phyloP scores from a whole-genome alignment of 768 basidiomycete genomes.

The Leccinum obscurum region DNA sequence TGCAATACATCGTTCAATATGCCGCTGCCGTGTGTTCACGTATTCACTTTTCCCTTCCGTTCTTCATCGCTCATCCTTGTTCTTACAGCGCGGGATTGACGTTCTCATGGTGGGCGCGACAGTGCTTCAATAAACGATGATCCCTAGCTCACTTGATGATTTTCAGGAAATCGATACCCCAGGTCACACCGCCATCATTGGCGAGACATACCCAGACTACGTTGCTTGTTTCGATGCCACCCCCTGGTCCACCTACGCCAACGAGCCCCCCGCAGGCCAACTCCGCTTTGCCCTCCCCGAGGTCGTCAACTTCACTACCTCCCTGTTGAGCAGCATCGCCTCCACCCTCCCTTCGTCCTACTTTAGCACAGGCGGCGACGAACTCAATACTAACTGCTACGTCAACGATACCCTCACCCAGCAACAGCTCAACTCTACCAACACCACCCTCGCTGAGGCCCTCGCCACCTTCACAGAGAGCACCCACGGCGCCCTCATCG shows the following conservation, averaged over 20 bases:
- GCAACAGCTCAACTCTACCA: slow-evolving; percentile 47
- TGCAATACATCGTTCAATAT: slow-evolving; percentile 61
- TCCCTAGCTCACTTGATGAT: neutral
- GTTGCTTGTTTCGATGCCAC: slow-evolving; percentile 61
- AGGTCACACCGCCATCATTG: slow-evolving; percentile 74
- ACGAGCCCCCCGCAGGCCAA: slow-evolving; percentile 82
- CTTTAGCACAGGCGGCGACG: slow-evolving; percentile 83
- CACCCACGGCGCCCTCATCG: slow-evolving; percentile 56
- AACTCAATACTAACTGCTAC: slow-evolving; percentile 71
- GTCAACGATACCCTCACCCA: slow-evolving; percentile 59
- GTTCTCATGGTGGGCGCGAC: slow-evolving; percentile 48
- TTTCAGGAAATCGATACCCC: slow-evolving; percentile 80
- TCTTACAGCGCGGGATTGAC: slow-evolving; percentile 64
- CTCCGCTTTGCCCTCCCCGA: slow-evolving; percentile 66
- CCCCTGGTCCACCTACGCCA: slow-evolving; percentile 63
- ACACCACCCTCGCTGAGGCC: slow-evolving; percentile 61
- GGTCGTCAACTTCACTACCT: slow-evolving; percentile 58
- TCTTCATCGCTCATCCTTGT: slow-evolving; percentile 4
- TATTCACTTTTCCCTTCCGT: neutral
- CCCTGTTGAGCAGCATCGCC: slow-evolving; percentile 54
- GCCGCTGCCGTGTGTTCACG: slow-evolving; percentile 62
- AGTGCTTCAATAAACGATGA: neutral
- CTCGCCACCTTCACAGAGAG: slow-evolving; percentile 59
- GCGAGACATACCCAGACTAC: slow-evolving; percentile 65
- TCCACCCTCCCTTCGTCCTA: slow-evolving; percentile 54